phyloP scores from a whole-genome alignment of 768 basidiomycete genomes.

The Austroboletus festivus region DNA sequence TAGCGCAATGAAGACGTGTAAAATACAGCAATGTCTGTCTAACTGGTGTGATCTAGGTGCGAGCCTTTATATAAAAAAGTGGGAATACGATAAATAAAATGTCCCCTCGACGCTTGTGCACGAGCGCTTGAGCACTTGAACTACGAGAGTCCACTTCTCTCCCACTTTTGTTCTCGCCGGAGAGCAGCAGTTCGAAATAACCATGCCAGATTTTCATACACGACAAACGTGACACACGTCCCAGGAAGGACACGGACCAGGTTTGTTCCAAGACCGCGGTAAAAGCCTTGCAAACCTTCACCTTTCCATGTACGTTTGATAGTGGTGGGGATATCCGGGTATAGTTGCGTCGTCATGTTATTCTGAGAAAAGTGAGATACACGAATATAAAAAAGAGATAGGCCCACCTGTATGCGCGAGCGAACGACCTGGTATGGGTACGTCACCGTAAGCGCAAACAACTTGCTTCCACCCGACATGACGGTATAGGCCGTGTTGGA shows the following conservation, averaged over 20 bases:
- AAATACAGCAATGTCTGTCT: conserved; percentile 10
- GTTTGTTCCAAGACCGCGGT: conserved; percentile 93
- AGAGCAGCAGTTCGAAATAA: conserved; percentile 63
- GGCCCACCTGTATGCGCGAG: conserved; percentile 81
- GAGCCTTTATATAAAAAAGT: no score
- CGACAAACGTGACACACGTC: conserved; percentile 96
- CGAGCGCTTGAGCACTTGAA: no score
- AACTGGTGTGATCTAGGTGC: conserved; percentile 2
- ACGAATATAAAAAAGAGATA: neutral
- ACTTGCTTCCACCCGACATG: conserved; percentile 90
- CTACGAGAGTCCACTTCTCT: conserved; percentile 2
- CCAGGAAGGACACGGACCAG: conserved; percentile 93
- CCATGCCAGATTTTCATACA: conserved; percentile 93
- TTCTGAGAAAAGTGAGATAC: conserved; percentile 42
- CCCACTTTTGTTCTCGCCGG: conserved; percentile 38
- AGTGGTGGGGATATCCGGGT: conserved; percentile 81
- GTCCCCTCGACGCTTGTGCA: neutral
- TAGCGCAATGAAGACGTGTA: conserved; percentile 1
- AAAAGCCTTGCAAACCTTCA: conserved; percentile 85
- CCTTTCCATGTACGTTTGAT: conserved; percentile 76
- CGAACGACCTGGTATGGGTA: conserved; percentile 98
- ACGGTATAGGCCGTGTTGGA: conserved; percentile 88
- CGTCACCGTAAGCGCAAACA: conserved; percentile 76
- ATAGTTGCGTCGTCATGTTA: conserved; percentile 60
- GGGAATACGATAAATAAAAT: conserved; percentile 6